phyloP scores from a whole-genome alignment of 805 yeast genomes.

The Suhomyces kilbournensis region DNA sequence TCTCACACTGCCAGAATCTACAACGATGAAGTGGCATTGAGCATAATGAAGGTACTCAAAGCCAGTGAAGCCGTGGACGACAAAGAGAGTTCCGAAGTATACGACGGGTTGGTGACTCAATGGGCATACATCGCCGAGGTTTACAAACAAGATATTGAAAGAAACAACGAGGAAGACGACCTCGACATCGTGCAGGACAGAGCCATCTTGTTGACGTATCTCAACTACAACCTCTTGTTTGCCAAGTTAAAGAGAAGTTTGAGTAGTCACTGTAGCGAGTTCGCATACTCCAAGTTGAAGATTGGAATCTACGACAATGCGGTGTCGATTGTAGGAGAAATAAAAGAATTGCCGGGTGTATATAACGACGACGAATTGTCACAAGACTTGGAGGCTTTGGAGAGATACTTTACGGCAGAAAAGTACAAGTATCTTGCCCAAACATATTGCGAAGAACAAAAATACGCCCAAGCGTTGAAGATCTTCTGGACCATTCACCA shows the following conservation, averaged over 20 bases:
- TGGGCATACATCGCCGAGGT: conserved; percentile 70
- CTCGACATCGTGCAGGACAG: conserved; percentile 63
- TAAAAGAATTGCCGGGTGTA: conserved; percentile 88
- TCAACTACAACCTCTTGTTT: conserved; percentile 64
- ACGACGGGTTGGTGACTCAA: conserved; percentile 53
- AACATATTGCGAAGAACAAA: conserved; percentile 38
- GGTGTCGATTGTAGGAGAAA: conserved; percentile 50
- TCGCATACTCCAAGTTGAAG: conserved; percentile 36
- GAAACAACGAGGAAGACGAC: conserved; percentile 46
- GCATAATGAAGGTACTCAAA: conserved; percentile 39
- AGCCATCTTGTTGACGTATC: conserved; percentile 72
- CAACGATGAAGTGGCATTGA: conserved; percentile 70
- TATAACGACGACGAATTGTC: conserved; percentile 73
- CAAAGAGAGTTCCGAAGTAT: conserved; percentile 25
- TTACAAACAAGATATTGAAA: conserved; percentile 55
- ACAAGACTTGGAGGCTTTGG: conserved; percentile 50
- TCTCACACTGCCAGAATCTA: conserved; percentile 56
- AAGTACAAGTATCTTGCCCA: conserved; percentile 46
- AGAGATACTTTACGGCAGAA: conserved; percentile 43
- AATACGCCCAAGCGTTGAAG: conserved; percentile 47
- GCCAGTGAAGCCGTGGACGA: conserved; percentile 8
- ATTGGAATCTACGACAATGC: conserved; percentile 44
- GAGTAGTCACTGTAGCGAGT: conserved; percentile 2
- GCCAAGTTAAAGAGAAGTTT: conserved; percentile 73
- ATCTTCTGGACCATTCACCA: conserved; percentile 28